These are phyloP conservation scores for Cenococcum geophilum DNA, from an alignment of 495 filamentous ascomycete species.

Conservation along the genomic window DNA sequence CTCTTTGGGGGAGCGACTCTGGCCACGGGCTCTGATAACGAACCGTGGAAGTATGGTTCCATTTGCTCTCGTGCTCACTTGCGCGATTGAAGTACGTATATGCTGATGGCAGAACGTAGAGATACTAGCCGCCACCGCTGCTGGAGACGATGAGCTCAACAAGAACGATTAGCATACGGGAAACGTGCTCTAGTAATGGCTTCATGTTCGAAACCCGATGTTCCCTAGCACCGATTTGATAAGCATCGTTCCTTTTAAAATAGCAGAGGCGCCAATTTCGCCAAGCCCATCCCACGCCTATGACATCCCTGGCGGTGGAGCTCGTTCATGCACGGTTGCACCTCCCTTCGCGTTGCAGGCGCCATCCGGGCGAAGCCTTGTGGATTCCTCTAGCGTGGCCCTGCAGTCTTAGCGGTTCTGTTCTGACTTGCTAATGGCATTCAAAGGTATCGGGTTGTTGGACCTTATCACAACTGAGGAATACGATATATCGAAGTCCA, in stretches of 20 bases:
- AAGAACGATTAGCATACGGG: no score
- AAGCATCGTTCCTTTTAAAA: constrained; percentile 6
- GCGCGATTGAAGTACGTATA: no score
- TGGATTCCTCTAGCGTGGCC: constrained; percentile 1
- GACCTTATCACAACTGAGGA: neutral
- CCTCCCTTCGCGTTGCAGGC: constrained; percentile 5
- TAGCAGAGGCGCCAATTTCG: neutral
- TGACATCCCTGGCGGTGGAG: neutral
- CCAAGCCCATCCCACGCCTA: constrained; percentile 5
- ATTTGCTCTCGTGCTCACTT: no score
- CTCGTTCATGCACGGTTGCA: neutral
- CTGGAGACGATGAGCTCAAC: no score
- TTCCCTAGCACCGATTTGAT: neutral
- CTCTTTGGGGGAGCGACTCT: neutral
- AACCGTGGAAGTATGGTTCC: neutral
- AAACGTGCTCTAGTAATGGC: no score
- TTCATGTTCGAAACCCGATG: neutral
- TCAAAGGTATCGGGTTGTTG: constrained; percentile 6
- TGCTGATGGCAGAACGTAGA: no score
- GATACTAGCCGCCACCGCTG: no score
- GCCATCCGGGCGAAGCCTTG: constrained; percentile 1
- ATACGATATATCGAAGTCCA: no score
- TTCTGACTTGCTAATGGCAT: neutral
- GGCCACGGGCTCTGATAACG: neutral
- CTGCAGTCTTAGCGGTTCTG: neutral